A percentile compares a stretch with the other conserved stretches of the same genome.
These are phyloP conservation scores for Tilletiopsis washingtonensis DNA, from an alignment of 1,284 basidiomycete genomes.

Conservation along the genomic window DNA sequence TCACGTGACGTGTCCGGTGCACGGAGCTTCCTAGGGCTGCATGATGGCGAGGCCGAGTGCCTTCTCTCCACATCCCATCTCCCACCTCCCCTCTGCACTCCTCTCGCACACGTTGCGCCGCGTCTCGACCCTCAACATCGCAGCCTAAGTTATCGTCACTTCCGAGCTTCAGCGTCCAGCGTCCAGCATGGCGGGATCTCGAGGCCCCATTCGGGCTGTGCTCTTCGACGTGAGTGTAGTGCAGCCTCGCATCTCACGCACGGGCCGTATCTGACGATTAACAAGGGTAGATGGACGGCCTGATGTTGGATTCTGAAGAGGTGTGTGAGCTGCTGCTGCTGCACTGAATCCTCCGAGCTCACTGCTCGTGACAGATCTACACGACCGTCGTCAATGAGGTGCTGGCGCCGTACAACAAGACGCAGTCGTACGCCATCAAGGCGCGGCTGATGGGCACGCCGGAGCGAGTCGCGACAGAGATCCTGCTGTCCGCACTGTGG, in stretches of 20 bases:
- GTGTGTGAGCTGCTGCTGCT: not conserved
- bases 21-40: no score
- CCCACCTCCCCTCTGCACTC: no score
- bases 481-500: slow-evolving; percentile 38
- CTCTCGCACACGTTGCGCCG: no score
- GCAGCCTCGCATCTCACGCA: not conserved
- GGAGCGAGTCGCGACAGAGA: slow-evolving; percentile 40
- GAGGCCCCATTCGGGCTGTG: slow-evolving; percentile 21
- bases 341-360: not conserved
- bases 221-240: slow-evolving; percentile 18
- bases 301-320: slow-evolving; percentile 37
- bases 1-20: no score
- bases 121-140: no score
- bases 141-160: no score
- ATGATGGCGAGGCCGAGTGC: no score
- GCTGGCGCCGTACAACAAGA: slow-evolving; percentile 42
- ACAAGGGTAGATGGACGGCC: slow-evolving; percentile 37
- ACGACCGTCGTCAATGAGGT: slow-evolving; percentile 46
- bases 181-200: not conserved
- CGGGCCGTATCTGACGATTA: not conserved
- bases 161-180: no score
- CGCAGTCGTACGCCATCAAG: slow-evolving; percentile 48
- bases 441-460: slow-evolving; percentile 46
- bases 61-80: no score
- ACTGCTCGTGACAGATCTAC: slow-evolving; percentile 26